These are phyloP conservation scores for Podaxis sp. DNA, from an alignment of 768 basidiomycete genomes.

Conservation along the genomic window DNA sequence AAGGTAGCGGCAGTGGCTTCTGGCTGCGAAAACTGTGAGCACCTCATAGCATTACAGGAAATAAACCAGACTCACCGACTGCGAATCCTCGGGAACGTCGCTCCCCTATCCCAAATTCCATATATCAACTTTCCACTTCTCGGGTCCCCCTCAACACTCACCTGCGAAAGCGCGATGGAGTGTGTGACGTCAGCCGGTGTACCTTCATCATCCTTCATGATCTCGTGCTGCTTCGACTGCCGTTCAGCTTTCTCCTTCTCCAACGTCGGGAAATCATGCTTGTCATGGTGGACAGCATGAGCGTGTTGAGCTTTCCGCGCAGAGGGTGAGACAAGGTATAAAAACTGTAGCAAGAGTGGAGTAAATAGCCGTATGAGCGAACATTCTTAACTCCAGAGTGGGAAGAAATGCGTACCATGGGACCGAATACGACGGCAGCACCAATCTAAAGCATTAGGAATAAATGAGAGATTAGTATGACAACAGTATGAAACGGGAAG, in stretches of 20 bases:
- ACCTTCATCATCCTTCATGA: slow-evolving; percentile 40
- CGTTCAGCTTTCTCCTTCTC: slow-evolving; percentile 20
- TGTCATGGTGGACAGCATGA: slow-evolving; percentile 32
- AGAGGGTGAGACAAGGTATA: slow-evolving; percentile 41
- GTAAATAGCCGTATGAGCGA: slow-evolving; percentile 11
- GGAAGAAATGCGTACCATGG: slow-evolving; percentile 31
- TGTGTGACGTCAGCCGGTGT: slow-evolving; percentile 34
- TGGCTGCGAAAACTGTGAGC: background rate
- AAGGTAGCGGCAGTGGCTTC: background rate
- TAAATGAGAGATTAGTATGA: slow-evolving; percentile 9
- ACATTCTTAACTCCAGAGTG: background rate
- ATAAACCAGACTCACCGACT: slow-evolving; percentile 19
- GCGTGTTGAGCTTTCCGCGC: slow-evolving; percentile 30
- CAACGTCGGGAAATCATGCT: slow-evolving; percentile 30
- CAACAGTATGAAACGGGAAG: slow-evolving; percentile 8
- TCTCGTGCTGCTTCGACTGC: slow-evolving; percentile 19
- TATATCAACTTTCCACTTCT: background rate
- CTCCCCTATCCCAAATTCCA: slow-evolving; percentile 18
- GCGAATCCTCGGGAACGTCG: slow-evolving; percentile 27
- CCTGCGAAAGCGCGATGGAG: slow-evolving; percentile 30
- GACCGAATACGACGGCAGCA: slow-evolving; percentile 38
- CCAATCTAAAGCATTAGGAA: slow-evolving; percentile 30
- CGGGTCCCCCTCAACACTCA: slow-evolving; percentile 17
- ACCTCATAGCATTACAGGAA: background rate
- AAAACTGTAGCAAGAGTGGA: slow-evolving; percentile 26